Percentiles rank a stretch among this genome's conserved stretches.
Evolutionary conservation across 768 basidiomycete species (phyloP).

Genomic region (Termitomyces sp.): DNA sequence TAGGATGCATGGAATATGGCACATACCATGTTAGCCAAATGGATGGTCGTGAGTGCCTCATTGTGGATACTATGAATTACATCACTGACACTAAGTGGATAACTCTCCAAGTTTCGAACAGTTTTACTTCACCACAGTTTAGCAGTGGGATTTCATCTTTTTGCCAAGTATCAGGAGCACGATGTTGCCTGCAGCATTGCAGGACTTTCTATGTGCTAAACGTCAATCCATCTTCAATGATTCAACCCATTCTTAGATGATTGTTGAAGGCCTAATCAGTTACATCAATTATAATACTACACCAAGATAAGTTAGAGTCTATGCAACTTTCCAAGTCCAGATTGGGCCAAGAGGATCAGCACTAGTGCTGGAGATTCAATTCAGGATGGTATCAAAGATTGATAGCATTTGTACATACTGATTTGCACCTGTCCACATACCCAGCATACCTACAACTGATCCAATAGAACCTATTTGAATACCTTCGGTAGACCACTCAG

Average conservation of each 20-base stretch:
- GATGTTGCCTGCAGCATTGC: too few relatives aligned
- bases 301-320: not conserved
- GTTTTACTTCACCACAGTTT: too few relatives aligned
- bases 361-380: conserved; percentile 8
- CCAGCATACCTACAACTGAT: conserved; percentile 50
- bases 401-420: conserved; percentile 32
- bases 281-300: not conserved
- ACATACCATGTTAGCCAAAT: too few relatives aligned
- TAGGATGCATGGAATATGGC: too few relatives aligned
- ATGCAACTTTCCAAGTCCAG: conserved; percentile 19
- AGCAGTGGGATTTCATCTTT: too few relatives aligned
- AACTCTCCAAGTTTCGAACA: too few relatives aligned
- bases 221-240: not conserved
- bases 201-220: too few relatives aligned
- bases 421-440: conserved; percentile 50
- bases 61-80: too few relatives aligned
- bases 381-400: conserved; percentile 7
- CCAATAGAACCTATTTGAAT: conserved; percentile 55
- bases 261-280: not conserved
- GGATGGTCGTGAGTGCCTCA: too few relatives aligned
- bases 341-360: conserved; percentile 20
- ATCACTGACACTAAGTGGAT: too few relatives aligned
- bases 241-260: not conserved
- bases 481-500: conserved; percentile 55
- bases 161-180: too few relatives aligned